Evolutionary conservation across 108 stramenopile species (phyloP), one percentile per base, ranked within the genome.

Genomic region (Nannochloropsis oceanica): DNA sequence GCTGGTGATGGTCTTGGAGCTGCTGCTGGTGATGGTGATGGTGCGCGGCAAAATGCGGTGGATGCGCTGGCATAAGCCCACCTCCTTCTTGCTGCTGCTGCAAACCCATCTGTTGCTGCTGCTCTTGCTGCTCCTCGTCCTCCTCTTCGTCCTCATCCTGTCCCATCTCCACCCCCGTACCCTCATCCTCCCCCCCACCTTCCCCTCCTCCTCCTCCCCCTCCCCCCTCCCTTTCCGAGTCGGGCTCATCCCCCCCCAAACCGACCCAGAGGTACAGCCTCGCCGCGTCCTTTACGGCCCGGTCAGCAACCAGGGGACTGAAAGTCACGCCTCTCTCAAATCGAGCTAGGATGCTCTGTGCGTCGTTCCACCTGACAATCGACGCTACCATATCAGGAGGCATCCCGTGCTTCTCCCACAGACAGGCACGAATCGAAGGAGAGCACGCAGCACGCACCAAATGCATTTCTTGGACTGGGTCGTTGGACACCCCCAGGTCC

Each of bases 401-500:
- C 26, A 86, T 83, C n/a, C 86, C 83, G 22, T 25, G 25, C 13
- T 86, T 24, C 27, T 7, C 83, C 20, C 79, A 26, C 44, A 86
- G 8, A 27, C 26, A 84, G n/a, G 22, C 27, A 25, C 80, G 86
- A 11, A 86, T 11, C 26, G 26, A 25, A 14, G 27, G 34, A 20
- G 8, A 22, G 85, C n/a, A 20, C 0, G 81, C 43, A 13, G 88
- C 79, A 12, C 82, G 79, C 26, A 87, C 42, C 85, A 84, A 20
- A 24, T 79, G n/a, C 27, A 82, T 22, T 59, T 27, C 89, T 43
- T 91, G 89, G 43, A 86, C 86, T 27, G 85, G 79, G 26, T 86
- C 89, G 13, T 25, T 84, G 27, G 88, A 82, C 24, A 90, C 27
- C 7, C 84, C 42, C 8, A 89, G 81, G 79, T 91, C 90, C 14